phyloP scores from a whole-genome alignment of 2,329 filamentous ascomycete genomes.

The Aspergillus clavatus region DNA sequence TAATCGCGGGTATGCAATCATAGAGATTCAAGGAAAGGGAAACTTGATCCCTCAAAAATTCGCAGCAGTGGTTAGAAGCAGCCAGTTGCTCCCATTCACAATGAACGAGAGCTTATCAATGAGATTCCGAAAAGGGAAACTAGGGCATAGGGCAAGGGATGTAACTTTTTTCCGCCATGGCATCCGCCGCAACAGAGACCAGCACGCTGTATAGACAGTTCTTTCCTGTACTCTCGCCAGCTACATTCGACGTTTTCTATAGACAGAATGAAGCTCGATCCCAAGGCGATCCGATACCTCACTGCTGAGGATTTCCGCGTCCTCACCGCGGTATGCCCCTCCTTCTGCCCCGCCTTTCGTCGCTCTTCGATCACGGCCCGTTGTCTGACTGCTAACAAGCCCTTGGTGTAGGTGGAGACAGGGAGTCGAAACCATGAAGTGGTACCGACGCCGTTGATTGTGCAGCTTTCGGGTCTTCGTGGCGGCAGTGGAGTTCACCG shows the following conservation, averaged over 20 bases:
- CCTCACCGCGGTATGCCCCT: slow-evolving; percentile 70
- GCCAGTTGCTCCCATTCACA: not conserved
- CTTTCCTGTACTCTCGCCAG: not conserved
- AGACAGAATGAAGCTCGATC: slow-evolving; percentile 81
- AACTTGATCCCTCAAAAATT: too few species aligned
- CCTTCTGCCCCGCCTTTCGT: slow-evolving; percentile 18
- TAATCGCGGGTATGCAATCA: too few species aligned
- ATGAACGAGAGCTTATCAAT: not conserved
- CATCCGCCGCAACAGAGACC: slow-evolving; percentile 7
- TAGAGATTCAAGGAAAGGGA: too few species aligned
- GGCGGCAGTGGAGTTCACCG: slow-evolving; percentile 75
- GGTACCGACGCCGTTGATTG: slow-evolving; percentile 84
- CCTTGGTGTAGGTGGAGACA: slow-evolving; percentile 67
- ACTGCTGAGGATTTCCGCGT: slow-evolving; percentile 92
- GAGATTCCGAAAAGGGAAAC: slow-evolving; percentile 23
- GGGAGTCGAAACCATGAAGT: slow-evolving; percentile 96
- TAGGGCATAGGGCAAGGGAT: slow-evolving; percentile 39
- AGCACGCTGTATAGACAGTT: not conserved
- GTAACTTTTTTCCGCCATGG: slow-evolving; percentile 29
- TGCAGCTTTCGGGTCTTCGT: slow-evolving; percentile 73
- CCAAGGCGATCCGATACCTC: slow-evolving; percentile 87
- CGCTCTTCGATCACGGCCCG: slow-evolving; percentile 16
- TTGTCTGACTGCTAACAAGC: slow-evolving; percentile 36
- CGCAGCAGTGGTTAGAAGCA: too few species aligned
- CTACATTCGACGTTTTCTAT: not conserved